Evolutionary conservation across 192 early-diverging fungal genomes (phyloP).

Genomic region (Coemansia sp.): DNA sequence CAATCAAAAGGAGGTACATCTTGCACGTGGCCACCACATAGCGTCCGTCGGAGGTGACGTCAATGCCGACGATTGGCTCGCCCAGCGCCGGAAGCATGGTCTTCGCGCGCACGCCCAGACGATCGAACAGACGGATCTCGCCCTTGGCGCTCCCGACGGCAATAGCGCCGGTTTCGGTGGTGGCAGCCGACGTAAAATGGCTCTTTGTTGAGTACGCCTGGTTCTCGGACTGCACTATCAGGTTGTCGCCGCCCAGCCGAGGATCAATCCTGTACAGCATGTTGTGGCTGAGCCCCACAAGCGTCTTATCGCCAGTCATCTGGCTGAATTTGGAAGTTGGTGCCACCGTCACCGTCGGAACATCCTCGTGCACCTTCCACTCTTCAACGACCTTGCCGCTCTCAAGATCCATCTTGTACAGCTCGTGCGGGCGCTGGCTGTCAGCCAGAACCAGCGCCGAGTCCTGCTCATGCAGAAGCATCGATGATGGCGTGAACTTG

Average conservation of each 20-base stretch:
- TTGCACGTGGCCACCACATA: slow-evolving; percentile 89
- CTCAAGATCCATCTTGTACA: slow-evolving; percentile 92
- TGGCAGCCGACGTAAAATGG: slow-evolving; percentile 71
- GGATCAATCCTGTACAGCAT: slow-evolving; percentile 89
- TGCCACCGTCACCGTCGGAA: slow-evolving; percentile 68
- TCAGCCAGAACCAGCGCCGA: slow-evolving; percentile 76
- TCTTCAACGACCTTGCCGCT: slow-evolving; percentile 91
- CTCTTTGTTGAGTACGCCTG: slow-evolving; percentile 72
- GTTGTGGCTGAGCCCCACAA: slow-evolving; percentile 82
- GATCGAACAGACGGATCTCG: slow-evolving; percentile 84
- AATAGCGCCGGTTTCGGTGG: slow-evolving; percentile 78
- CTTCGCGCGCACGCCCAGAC: slow-evolving; percentile 79
- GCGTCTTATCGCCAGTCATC: slow-evolving; percentile 69
- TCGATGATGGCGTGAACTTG: slow-evolving; percentile 69
- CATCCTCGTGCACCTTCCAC: slow-evolving; percentile 81
- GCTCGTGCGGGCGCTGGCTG: slow-evolving; percentile 64
- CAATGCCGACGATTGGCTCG: slow-evolving; percentile 86
- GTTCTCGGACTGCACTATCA: slow-evolving; percentile 69
- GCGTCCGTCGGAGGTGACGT: slow-evolving; percentile 83
- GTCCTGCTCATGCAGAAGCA: slow-evolving; percentile 89
- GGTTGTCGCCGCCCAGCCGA: slow-evolving; percentile 66
- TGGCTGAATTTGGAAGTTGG: slow-evolving; percentile 79
- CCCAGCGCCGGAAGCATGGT: slow-evolving; percentile 83
- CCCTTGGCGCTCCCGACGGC: slow-evolving; percentile 84
- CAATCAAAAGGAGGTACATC: slow-evolving; percentile 80